phyloP scores from a whole-genome alignment of 2,329 filamentous ascomycete genomes.

The Teratosphaeria viscida region DNA sequence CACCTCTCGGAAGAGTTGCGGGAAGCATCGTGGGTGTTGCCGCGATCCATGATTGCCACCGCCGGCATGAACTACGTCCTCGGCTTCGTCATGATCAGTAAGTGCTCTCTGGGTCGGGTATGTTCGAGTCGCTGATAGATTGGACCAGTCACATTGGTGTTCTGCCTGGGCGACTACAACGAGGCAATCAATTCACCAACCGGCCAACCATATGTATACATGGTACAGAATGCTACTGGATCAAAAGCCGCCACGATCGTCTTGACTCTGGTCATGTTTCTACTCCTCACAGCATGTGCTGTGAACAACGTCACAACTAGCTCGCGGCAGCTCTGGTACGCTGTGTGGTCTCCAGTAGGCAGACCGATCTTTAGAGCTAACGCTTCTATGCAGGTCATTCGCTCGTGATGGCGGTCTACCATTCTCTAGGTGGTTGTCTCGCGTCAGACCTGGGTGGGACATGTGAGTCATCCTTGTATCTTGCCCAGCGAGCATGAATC shows the following conservation, averaged over 20 bases:
- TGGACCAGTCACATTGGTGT: constrained; percentile 2
- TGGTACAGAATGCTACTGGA: constrained; percentile 1
- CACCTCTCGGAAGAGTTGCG: constrained; percentile 26
- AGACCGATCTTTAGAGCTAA: neutral
- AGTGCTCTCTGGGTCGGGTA: neutral
- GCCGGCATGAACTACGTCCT: constrained; percentile 21
- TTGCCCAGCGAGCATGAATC: neutral
- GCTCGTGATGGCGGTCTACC: constrained; percentile 24
- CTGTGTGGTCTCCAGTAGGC: neutral
- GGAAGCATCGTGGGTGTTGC: constrained; percentile 20
- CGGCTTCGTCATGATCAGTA: constrained; percentile 12
- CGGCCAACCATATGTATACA: constrained; percentile 3
- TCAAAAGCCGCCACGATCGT: constrained; percentile 7
- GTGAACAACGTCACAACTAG: constrained; percentile 2
- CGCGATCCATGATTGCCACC: constrained; percentile 22
- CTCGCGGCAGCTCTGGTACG: constrained; percentile 1
- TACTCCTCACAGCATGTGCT: constrained; percentile 3
- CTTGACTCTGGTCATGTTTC: constrained; percentile 7
- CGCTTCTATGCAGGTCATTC: constrained; percentile 20
- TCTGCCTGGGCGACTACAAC: constrained; percentile 1
- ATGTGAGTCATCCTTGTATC: neutral
- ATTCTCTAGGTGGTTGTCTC: constrained; percentile 10
- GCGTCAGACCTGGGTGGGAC: constrained; percentile 9
- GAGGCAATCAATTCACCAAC: neutral
- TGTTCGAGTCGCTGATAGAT: neutral